These are phyloP conservation scores for Aspergillus ellipticus DNA, from an alignment of 495 filamentous ascomycete genomes.

Conservation along the genomic window DNA sequence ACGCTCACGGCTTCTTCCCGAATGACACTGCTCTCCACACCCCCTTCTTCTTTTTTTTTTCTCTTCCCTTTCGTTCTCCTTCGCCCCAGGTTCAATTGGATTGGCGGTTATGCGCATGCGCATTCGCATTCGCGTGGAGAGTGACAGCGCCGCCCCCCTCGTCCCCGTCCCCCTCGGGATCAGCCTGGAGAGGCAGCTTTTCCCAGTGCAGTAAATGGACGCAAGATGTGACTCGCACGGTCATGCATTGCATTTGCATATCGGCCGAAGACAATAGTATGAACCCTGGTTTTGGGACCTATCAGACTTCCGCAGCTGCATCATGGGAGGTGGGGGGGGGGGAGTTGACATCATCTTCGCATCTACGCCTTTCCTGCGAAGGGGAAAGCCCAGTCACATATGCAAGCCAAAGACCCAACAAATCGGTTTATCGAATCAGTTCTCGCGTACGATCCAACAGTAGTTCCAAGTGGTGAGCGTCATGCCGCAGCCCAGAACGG, in stretches of 20 bases:
- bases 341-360: slow-evolving; percentile 37
- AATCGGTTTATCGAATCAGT: slow-evolving; percentile 25
- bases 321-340: slow-evolving; percentile 19
- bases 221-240: slow-evolving; percentile 12
- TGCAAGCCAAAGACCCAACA: slow-evolving; percentile 22
- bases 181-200: slow-evolving; percentile 16
- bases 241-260: slow-evolving; percentile 6
- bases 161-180: slow-evolving; percentile 12
- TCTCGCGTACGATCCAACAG: slow-evolving; percentile 26
- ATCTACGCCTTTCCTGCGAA: slow-evolving; percentile 6
- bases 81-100: too few relatives aligned
- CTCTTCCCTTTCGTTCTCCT: too few relatives aligned
- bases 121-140: too few relatives aligned
- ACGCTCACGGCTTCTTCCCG: slow-evolving; percentile 2
- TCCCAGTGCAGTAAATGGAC: slow-evolving; percentile 12
- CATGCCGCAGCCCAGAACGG: slow-evolving; percentile 23
- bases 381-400: slow-evolving; percentile 17
- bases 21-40: slow-evolving; percentile 7
- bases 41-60: too few relatives aligned
- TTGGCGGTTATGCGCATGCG: slow-evolving; percentile 36
- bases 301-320: slow-evolving; percentile 30
- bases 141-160: too few relatives aligned
- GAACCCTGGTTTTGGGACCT: slow-evolving; percentile 17
- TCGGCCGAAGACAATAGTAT: slow-evolving; percentile 20
- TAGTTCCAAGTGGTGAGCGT: slow-evolving; percentile 14